Conservation (phyloP, 2,329 filamentous ascomycete species). For the Bimuria novae-zelandiae region DNA sequence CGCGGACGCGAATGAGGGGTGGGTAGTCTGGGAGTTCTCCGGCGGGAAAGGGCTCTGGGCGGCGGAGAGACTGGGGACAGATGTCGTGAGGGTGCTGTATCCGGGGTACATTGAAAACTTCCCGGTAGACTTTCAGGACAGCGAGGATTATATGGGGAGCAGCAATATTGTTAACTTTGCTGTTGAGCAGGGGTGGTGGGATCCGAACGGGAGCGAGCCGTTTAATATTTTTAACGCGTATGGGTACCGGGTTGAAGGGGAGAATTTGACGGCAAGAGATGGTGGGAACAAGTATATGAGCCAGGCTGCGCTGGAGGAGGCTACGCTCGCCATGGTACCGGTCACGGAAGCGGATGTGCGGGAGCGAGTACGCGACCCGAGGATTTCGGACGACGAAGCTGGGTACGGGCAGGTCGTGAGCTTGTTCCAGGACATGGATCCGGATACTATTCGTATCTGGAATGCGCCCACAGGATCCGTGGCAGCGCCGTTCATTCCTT, state of each 20-base stretch:
- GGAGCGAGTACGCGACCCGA: conserved; percentile 43
- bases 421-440: conserved; percentile 28
- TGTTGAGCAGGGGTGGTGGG: conserved; percentile 43
- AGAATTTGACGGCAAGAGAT: conserved; percentile 32
- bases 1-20: conserved; percentile 45
- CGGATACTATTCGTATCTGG: conserved; percentile 42
- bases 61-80: conserved; percentile 37
- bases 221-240: conserved; percentile 47
- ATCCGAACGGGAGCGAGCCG: conserved; percentile 34
- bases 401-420: conserved; percentile 44
- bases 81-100: conserved; percentile 41
- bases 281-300: conserved; percentile 47
- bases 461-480: conserved; percentile 42
- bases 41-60: conserved; percentile 43
- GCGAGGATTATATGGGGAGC: conserved; percentile 38
- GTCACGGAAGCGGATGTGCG: conserved; percentile 57
- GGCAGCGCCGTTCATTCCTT: conserved; percentile 41
- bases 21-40: conserved; percentile 44
- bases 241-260: conserved; percentile 31
- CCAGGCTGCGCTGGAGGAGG: conserved; percentile 42
- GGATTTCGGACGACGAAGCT: conserved; percentile 44
- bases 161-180: conserved; percentile 43
- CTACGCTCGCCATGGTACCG: conserved; percentile 50
- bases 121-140: conserved; percentile 36
- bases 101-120: conserved; percentile 46